Base-by-base conservation (phyloP, 2,329 filamentous ascomycete species). In the Triangularia setosa region DNA sequence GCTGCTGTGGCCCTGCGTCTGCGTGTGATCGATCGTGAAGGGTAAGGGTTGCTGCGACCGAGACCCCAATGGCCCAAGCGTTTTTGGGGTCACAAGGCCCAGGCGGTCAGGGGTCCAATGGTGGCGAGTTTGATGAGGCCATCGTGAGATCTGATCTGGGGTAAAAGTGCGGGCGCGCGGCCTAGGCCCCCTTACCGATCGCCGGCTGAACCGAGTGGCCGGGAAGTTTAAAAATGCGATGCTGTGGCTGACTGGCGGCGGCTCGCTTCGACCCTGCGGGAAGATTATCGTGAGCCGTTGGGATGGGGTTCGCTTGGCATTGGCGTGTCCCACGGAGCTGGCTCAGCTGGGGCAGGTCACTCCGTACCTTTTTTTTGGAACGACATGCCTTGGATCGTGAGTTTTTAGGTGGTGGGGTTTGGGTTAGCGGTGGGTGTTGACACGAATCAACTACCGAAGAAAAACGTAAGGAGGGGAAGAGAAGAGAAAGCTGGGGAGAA, bases 101-200 rank as follows among this genome's bases (percentile, higher is more conserved):
- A 4, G 35, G 3, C 9, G 40, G 23, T 40, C 35, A 35, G 9
- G 28, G 18, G 18, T 40, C 40, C 40, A 60, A 27, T 53, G 58
- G 69, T 67, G 67, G 68, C 69, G 57, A 67, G 30, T 59, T 60
- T 70, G 69, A 69, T 70, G 69, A 69, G 60, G 67, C 62, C 59
- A 71, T 71, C 68, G 69, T 71, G 69, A 71, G 64, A 69, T 69
- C 30, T 24, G 28, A 59, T 59, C 68, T 59, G 68, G 68, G 65
- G 68, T 40, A 63, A 52, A n/a, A 7, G 21, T 60, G 59, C 61
- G 55, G 55, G 16, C 59, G 59, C 6, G 35, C 35, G 18, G 25
- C 27, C 48, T 58, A 23, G 54, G 35, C 27, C 28, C 28, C 18
- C 60, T 57, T 64, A 62, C 66, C 66, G 60, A 53, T 33, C 40